A percentile compares a stretch with the other conserved stretches of the same genome.
Evolutionary conservation across 345 rosid genomes (phyloP).

Genomic region (Xanthoceras sorbifolium): DNA sequence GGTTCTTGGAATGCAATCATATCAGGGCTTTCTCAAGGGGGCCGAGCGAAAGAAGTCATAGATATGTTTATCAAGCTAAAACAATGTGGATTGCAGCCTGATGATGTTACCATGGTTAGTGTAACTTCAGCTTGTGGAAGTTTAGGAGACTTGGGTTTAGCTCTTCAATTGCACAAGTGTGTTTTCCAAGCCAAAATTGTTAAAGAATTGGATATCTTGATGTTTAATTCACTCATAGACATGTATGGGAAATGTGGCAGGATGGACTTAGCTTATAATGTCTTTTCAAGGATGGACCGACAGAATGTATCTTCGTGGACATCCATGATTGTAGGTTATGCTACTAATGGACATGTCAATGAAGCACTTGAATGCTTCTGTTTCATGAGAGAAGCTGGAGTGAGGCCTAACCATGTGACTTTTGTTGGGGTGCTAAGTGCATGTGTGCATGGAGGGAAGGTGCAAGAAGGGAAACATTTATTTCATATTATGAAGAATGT

Average conservation of each 20-base stretch:
- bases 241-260: constrained; percentile 85
- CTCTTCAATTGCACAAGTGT: constrained; percentile 71
- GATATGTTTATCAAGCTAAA: constrained; percentile 61
- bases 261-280: constrained; percentile 68
- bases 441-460: constrained; percentile 85
- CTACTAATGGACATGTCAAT: constrained; percentile 55
- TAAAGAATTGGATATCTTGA: constrained; percentile 52
- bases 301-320: constrained; percentile 85
- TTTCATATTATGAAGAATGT: constrained; percentile 60
- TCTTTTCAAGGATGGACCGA: constrained; percentile 51
- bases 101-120: constrained; percentile 78
- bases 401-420: constrained; percentile 73
- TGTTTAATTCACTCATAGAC: constrained; percentile 74
- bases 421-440: constrained; percentile 78
- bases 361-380: constrained; percentile 62
- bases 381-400: constrained; percentile 51
- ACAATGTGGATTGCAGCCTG: constrained; percentile 62
- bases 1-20: constrained; percentile 92
- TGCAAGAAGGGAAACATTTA: constrained; percentile 61
- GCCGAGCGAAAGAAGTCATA: constrained; percentile 54
- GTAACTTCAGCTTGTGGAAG: constrained; percentile 78
- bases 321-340: constrained; percentile 73
- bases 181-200: constrained; percentile 51
- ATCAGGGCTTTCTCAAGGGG: constrained; percentile 64
- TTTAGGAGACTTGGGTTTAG: constrained; percentile 65